Conservation (phyloP, 768 basidiomycete species). For the Lactarius hatsudake region DNA sequence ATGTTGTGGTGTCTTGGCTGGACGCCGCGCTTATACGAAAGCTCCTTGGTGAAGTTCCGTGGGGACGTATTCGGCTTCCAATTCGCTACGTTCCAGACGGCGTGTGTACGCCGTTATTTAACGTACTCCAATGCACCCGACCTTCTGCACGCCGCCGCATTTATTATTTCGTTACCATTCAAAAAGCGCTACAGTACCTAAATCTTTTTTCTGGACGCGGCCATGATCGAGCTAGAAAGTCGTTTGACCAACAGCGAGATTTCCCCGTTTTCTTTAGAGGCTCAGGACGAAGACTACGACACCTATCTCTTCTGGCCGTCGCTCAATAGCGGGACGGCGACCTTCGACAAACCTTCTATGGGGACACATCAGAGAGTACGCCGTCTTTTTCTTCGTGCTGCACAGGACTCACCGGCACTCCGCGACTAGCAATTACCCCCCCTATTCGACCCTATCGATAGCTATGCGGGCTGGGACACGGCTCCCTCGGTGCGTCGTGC, state of each 20-base stretch:
- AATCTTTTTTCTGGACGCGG: not conserved
- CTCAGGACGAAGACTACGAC: constrained; percentile 25
- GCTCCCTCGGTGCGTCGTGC: constrained; percentile 10
- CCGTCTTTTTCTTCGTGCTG: not conserved
- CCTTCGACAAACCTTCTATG: not conserved
- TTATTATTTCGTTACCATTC: constrained; percentile 3
- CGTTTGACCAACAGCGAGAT: not conserved
- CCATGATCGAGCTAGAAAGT: constrained; percentile 2
- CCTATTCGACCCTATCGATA: not conserved
- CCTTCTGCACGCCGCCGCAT: not conserved
- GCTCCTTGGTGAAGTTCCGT: not conserved
- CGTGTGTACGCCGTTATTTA: constrained; percentile 12
- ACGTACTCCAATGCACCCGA: not conserved
- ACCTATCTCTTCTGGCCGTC: constrained; percentile 26
- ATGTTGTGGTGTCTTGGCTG: constrained; percentile 4
- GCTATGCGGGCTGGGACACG: constrained; percentile 15
- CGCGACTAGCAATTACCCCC: not conserved
- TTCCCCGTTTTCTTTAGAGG: constrained; percentile 7
- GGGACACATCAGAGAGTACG: constrained; percentile 7
- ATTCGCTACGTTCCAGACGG: constrained; percentile 10
- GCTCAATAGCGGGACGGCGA: constrained; percentile 5
- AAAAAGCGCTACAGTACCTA: not conserved
- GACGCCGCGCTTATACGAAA: not conserved
- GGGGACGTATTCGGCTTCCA: not conserved
- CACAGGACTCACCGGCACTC: not conserved